A percentile compares a stretch with the other conserved stretches of the same genome.
phyloP scores from a whole-genome alignment of 768 basidiomycete genomes.

The Candolleomyces efflorescens region DNA sequence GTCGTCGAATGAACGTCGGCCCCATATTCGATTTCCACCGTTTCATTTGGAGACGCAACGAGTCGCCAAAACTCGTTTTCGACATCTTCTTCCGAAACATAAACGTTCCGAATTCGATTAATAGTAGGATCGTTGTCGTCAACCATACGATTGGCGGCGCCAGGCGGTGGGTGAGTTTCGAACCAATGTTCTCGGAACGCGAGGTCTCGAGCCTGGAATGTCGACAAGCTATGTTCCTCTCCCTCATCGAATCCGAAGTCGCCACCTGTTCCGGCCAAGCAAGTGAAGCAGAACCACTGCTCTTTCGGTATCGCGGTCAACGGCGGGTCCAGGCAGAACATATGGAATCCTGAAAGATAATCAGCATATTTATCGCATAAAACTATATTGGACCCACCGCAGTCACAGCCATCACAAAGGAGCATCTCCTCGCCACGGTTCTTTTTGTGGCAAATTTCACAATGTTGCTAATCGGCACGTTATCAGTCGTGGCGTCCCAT shows the following conservation, averaged over 20 bases:
- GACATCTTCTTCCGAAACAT: slow-evolving; percentile 85
- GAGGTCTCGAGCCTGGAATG: slow-evolving; percentile 86
- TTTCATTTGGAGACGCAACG: slow-evolving; percentile 84
- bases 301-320: slow-evolving; percentile 82
- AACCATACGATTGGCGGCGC: slow-evolving; percentile 24
- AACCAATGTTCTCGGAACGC: slow-evolving; percentile 93
- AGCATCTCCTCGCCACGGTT: slow-evolving; percentile 90
- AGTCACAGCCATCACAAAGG: slow-evolving; percentile 50
- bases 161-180: slow-evolving; percentile 60
- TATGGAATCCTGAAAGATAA: slow-evolving; percentile 76
- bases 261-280: slow-evolving; percentile 85
- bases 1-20: slow-evolving; percentile 98
- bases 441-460: slow-evolving; percentile 91
- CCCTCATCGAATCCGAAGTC: slow-evolving; percentile 99
- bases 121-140: slow-evolving; percentile 44
- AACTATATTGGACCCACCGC: slow-evolving; percentile 26
- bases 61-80: slow-evolving; percentile 97
- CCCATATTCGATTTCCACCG: slow-evolving; percentile 98
- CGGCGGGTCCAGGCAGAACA: slow-evolving; percentile 94
- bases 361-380: not conserved
- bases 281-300: slow-evolving; percentile 94
- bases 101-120: slow-evolving; percentile 52
- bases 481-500: slow-evolving; percentile 20
- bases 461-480: slow-evolving; percentile 58
- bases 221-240: slow-evolving; percentile 88